A percentile compares a stretch with the other conserved stretches of the same genome.
phyloP scores from a whole-genome alignment of 164 flowering plant genomes.

The Nymphaea colorata region DNA sequence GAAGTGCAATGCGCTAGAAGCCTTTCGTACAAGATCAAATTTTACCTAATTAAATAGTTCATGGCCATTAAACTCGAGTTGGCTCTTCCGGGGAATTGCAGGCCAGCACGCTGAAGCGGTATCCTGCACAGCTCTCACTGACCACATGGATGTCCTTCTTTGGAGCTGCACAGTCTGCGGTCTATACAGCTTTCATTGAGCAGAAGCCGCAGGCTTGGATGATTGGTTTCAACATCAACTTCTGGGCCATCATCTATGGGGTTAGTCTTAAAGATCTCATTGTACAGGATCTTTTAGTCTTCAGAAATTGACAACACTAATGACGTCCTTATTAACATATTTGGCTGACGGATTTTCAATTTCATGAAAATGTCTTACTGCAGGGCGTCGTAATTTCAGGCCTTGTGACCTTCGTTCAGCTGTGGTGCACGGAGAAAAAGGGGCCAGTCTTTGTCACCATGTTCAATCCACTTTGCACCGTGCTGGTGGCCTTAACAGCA shows the following conservation, averaged over 20 bases:
- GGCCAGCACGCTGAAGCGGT: conserved; percentile 55
- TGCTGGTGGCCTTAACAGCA: conserved; percentile 48
- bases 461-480: conserved; percentile 66
- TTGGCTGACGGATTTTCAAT: neutral
- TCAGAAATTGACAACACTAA: neutral
- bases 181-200: conserved; percentile 32
- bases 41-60: neutral
- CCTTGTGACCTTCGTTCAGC: conserved; percentile 39
- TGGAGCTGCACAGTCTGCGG: conserved; percentile 79
- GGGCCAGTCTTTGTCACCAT: conserved; percentile 86
- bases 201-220: conserved; percentile 49
- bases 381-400: conserved; percentile 72
- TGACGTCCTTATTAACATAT: no score
- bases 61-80: neutral
- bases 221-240: conserved; percentile 47
- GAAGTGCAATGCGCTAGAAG: no score
- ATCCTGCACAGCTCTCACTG: conserved; percentile 73
- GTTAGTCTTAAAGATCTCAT: conserved; percentile 17
- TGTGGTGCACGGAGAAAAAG: conserved; percentile 64
- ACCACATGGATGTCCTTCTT: conserved; percentile 78
- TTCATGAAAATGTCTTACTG: conserved; percentile 22
- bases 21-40: no score
- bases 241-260: conserved; percentile 51
- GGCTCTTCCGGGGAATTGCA: conserved; percentile 10
- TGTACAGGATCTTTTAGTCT: neutral